A percentile compares a stretch with the other conserved stretches of the same genome.
Conservation (phyloP, 345 rosid species). For the Salix dunnii region DNA sequence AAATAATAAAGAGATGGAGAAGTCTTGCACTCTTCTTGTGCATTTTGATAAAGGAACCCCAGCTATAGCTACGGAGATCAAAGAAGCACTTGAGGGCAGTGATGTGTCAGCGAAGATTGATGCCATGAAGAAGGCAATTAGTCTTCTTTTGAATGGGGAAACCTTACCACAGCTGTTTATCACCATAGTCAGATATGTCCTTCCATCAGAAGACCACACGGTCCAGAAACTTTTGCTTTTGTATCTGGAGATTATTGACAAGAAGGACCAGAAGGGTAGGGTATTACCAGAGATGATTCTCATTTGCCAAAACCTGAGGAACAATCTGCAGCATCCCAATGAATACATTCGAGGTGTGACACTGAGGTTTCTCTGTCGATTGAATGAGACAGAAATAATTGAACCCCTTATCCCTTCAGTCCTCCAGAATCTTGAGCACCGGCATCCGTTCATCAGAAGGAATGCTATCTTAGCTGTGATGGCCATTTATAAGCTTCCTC, state of each 20-base stretch:
- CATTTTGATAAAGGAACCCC: conserved; percentile 85
- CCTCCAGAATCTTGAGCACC: conserved; percentile 66
- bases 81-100: conserved; percentile 89
- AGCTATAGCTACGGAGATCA: conserved; percentile 82
- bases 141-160: conserved; percentile 89
- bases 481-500: conserved; percentile 70
- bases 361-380: conserved; percentile 66
- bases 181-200: conserved; percentile 85
- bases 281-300: conserved; percentile 93
- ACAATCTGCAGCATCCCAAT: conserved; percentile 95
- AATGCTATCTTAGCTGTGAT: conserved; percentile 69
- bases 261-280: conserved; percentile 70
- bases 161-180: conserved; percentile 90
- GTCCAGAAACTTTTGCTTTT: conserved; percentile 80
- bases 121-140: conserved; percentile 85
- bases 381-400: conserved; percentile 62
- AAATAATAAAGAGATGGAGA: conserved; percentile 58
- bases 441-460: conserved; percentile 67
- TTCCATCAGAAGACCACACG: conserved; percentile 91
- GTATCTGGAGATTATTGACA: conserved; percentile 86
- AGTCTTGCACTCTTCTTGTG: conserved; percentile 71
- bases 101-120: conserved; percentile 63
- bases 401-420: conserved; percentile 75
- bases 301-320: conserved; percentile 86
- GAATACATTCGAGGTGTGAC: conserved; percentile 92